Percentiles rank a stretch among this genome's conserved stretches.
phyloP scores from a whole-genome alignment of 768 basidiomycete genomes.

The Tylopilus sp. region DNA sequence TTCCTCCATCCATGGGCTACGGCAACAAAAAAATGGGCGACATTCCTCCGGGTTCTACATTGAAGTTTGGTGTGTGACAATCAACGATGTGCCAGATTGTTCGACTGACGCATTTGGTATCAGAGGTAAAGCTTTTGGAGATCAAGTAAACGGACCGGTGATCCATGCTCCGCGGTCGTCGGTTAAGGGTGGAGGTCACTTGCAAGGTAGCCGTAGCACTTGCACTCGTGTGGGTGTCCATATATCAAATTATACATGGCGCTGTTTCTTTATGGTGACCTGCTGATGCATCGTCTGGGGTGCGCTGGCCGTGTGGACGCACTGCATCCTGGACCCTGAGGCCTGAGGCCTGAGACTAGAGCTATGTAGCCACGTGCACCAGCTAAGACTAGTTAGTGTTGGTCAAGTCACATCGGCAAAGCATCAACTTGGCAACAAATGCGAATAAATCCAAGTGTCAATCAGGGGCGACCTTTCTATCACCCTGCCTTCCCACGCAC shows the following conservation, averaged over 20 bases:
- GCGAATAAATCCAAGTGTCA: conserved; percentile 7
- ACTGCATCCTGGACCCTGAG: conserved; percentile 25
- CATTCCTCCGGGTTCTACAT: conserved; percentile 79
- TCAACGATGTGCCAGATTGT: neutral
- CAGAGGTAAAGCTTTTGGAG: conserved; percentile 71
- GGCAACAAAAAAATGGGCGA: conserved; percentile 56
- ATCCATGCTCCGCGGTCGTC: conserved; percentile 11
- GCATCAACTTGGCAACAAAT: neutral
- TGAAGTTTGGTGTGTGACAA: conserved; percentile 67
- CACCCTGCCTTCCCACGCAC: neutral
- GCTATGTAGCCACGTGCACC: conserved; percentile 9
- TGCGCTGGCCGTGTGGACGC: conserved; percentile 24
- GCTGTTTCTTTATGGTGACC: conserved; percentile 17
- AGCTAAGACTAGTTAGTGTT: conserved; percentile 1
- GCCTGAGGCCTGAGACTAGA: too few relatives aligned
- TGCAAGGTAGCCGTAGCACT: conserved; percentile 16
- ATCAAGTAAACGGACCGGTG: conserved; percentile 47
- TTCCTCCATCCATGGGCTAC: conserved; percentile 70
- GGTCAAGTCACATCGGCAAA: neutral
- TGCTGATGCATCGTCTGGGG: conserved; percentile 15
- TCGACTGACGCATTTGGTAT: conserved; percentile 12
- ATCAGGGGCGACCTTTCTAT: conserved; percentile 10
- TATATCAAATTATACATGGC: conserved; percentile 30
- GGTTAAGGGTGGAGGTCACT: conserved; percentile 14
- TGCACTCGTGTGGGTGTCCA: conserved; percentile 13